A percentile compares a stretch with the other conserved stretches of the same genome.
phyloP scores from a whole-genome alignment of 2,329 filamentous ascomycete species.

The Arthrobotrys musiformis region DNA sequence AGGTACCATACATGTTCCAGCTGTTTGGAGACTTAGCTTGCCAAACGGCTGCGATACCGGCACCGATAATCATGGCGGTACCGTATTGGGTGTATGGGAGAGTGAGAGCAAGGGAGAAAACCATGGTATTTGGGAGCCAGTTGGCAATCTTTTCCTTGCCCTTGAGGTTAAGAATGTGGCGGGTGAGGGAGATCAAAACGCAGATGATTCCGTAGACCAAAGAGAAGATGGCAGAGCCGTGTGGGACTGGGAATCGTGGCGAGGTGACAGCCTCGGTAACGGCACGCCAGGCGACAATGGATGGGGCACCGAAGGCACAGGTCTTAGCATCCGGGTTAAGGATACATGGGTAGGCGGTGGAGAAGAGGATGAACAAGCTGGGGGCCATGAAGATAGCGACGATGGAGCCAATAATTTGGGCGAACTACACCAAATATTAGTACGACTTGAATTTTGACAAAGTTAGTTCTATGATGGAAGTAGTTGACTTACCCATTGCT shows the following conservation, averaged over 20 bases:
- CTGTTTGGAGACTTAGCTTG: constrained; percentile 39
- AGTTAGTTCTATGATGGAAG: not conserved
- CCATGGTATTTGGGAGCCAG: constrained; percentile 62
- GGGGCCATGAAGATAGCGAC: constrained; percentile 56
- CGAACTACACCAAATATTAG: constrained; percentile 33
- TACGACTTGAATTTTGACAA: not conserved
- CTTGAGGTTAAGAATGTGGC: constrained; percentile 67
- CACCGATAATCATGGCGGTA: constrained; percentile 57
- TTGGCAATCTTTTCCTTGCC: constrained; percentile 60
- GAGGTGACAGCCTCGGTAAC: constrained; percentile 56
- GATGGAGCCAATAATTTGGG: constrained; percentile 55
- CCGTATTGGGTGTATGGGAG: constrained; percentile 56
- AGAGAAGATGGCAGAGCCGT: constrained; percentile 54
- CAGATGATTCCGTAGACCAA: constrained; percentile 54
- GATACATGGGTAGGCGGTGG: constrained; percentile 57
- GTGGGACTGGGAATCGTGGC: constrained; percentile 56
- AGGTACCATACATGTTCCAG: constrained; percentile 55
- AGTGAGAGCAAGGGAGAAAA: constrained; percentile 55
- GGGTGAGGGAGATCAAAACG: constrained; percentile 68
- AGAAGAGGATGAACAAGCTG: constrained; percentile 56
- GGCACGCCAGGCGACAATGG: constrained; percentile 55
- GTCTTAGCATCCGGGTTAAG: constrained; percentile 30
- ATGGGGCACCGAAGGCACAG: constrained; percentile 55
- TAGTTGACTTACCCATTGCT: constrained; percentile 51
- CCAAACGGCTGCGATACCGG: constrained; percentile 52